phyloP scores from a whole-genome alignment of 1,284 basidiomycete genomes.

The Mycena sp. region DNA sequence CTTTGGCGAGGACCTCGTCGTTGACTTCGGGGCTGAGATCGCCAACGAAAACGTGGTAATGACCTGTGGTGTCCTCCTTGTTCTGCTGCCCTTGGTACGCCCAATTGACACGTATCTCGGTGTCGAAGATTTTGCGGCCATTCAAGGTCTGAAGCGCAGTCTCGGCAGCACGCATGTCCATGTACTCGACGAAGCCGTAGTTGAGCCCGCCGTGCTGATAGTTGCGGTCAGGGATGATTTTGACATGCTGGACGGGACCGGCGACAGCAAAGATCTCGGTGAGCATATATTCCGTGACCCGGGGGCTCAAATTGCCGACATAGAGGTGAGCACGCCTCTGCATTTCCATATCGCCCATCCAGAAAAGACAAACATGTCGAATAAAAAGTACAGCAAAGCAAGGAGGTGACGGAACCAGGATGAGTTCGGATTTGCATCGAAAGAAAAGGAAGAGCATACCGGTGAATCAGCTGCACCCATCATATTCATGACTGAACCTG shows the following conservation, averaged over 20 bases:
- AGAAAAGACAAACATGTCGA: slow-evolving; percentile 35
- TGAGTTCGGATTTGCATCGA: slow-evolving; percentile 40
- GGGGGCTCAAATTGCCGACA: slow-evolving; percentile 94
- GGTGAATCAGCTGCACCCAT: slow-evolving; percentile 80
- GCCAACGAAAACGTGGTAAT: slow-evolving; percentile 98
- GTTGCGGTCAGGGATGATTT: slow-evolving; percentile 98
- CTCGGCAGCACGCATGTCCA: slow-evolving; percentile 97
- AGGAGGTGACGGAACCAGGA: slow-evolving; percentile 35
- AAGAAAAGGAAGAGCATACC: slow-evolving; percentile 54
- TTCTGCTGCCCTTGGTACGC: slow-evolving; percentile 96
- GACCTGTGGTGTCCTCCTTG: slow-evolving; percentile 95
- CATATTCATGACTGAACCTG: slow-evolving; percentile 75
- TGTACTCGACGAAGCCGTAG: slow-evolving; percentile 98
- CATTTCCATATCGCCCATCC: slow-evolving; percentile 29
- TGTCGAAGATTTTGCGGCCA: slow-evolving; percentile 97
- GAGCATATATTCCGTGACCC: slow-evolving; percentile 95
- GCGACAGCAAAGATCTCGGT: slow-evolving; percentile 97
- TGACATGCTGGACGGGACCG: slow-evolving; percentile 95
- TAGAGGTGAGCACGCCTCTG: slow-evolving; percentile 94
- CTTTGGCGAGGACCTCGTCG: slow-evolving; percentile 95
- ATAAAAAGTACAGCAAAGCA: slow-evolving; percentile 33
- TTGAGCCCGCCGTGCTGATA: slow-evolving; percentile 97
- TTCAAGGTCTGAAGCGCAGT: slow-evolving; percentile 97
- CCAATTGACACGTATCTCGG: slow-evolving; percentile 98
- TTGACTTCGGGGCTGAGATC: slow-evolving; percentile 98